These are phyloP conservation scores for Gynandropsis gynandra DNA, from an alignment of 345 rosid genomes.

Conservation along the genomic window DNA sequence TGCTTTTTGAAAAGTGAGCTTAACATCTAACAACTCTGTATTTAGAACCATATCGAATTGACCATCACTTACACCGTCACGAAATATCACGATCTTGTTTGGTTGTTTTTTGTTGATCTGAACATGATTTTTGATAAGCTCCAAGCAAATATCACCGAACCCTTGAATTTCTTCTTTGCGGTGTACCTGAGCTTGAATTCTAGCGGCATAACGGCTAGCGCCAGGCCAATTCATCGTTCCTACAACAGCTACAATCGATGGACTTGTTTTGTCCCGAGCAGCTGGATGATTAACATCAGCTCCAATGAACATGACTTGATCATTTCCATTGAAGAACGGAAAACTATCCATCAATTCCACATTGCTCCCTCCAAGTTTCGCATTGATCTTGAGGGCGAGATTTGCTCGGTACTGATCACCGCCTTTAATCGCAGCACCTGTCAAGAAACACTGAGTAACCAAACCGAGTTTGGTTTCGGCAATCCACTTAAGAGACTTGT, in stretches of 20 bases:
- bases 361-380: slow-evolving; percentile 95
- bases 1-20: slow-evolving; percentile 30
- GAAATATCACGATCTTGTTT: slow-evolving; percentile 58
- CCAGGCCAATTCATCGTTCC: slow-evolving; percentile 85
- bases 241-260: slow-evolving; percentile 82
- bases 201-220: slow-evolving; percentile 71
- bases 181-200: slow-evolving; percentile 55
- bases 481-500: slow-evolving; percentile 76
- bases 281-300: slow-evolving; percentile 93
- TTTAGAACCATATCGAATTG: slow-evolving; percentile 90
- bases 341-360: slow-evolving; percentile 53
- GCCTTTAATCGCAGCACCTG: slow-evolving; percentile 30
- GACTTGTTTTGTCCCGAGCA: slow-evolving; percentile 42
- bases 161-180: slow-evolving; percentile 58
- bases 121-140: slow-evolving; percentile 46
- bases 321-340: slow-evolving; percentile 36
- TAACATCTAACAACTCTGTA: slow-evolving; percentile 55
- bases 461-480: slow-evolving; percentile 73
- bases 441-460: slow-evolving; percentile 80
- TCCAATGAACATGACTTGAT: slow-evolving; percentile 73
- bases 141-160: slow-evolving; percentile 60
- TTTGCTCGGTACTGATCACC: slow-evolving; percentile 65
- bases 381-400: slow-evolving; percentile 81
- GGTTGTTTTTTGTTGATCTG: slow-evolving; percentile 45
- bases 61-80: slow-evolving; percentile 84